These are phyloP conservation scores for Pestalotiopsis sp. DNA, from an alignment of 2,329 filamentous ascomycete species.

Conservation along the genomic window DNA sequence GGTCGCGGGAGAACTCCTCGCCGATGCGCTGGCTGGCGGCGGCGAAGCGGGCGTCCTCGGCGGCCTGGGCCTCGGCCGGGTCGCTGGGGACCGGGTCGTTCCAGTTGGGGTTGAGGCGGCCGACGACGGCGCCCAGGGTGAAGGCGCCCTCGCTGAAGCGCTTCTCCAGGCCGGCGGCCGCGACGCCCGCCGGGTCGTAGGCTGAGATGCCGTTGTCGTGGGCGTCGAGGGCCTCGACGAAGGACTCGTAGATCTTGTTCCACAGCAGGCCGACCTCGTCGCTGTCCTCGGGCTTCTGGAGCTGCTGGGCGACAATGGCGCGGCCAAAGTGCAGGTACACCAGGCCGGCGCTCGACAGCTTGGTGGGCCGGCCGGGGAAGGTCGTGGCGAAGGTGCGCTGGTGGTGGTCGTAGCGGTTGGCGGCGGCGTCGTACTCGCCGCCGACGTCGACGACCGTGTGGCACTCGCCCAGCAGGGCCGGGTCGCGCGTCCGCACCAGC, in stretches of 20 bases:
- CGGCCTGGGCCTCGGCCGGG: slow-evolving; percentile 63
- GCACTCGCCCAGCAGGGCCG: slow-evolving; percentile 75
- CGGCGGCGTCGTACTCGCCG: slow-evolving; percentile 80
- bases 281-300: slow-evolving; percentile 60
- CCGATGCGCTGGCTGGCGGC: slow-evolving; percentile 82
- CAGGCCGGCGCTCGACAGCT: slow-evolving; percentile 90
- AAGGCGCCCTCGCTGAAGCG: slow-evolving; percentile 84
- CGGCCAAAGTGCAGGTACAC: slow-evolving; percentile 96
- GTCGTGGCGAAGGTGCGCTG: slow-evolving; percentile 86
- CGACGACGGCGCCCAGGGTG: slow-evolving; percentile 81
- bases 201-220: slow-evolving; percentile 93
- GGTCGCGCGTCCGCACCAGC: slow-evolving; percentile 87
- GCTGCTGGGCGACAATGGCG: slow-evolving; percentile 69
- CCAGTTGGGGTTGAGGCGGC: slow-evolving; percentile 78
- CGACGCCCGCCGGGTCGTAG: slow-evolving; percentile 73
- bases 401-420: slow-evolving; percentile 93
- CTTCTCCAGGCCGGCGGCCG: slow-evolving; percentile 75
- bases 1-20: slow-evolving; percentile 80
- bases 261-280: slow-evolving; percentile 76
- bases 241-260: slow-evolving; percentile 88
- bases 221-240: slow-evolving; percentile 94
- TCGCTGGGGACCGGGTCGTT: slow-evolving; percentile 65
- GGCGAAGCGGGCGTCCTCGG: slow-evolving; percentile 81
- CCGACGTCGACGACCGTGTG: slow-evolving; percentile 98
- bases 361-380: slow-evolving; percentile 83